Evolutionary conservation across 2,329 filamentous ascomycete species (phyloP), one percentile per base, ranked within the genome.

Genomic region (Diaporthe vaccinii): DNA sequence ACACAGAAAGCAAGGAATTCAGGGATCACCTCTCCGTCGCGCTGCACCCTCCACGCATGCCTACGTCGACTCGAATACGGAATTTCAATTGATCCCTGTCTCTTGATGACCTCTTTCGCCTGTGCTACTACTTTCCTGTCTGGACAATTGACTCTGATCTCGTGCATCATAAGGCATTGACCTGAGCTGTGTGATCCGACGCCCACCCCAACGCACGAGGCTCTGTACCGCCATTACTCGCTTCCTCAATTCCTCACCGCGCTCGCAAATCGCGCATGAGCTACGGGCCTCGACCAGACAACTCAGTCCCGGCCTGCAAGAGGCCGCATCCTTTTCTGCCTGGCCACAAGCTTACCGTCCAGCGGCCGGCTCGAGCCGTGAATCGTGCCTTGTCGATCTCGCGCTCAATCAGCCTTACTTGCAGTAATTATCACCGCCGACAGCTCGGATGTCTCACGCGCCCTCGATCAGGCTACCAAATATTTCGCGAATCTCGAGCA

Each of bases 1-100:
- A 62, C 71, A 65, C 49, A 41, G 58, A 65, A 65, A 73, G 59
- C 71, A 73, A 41, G 71, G 71, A 73, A 73, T 72, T 72, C 51
- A 73, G 58, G 58, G n/a, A 65, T 55, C 55, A 62, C 71, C 51
- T 73, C 46, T 65, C 58, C 58, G 58, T 57, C 71, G 36, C 46
- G 44, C 49, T 73, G 58, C 57, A 65, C 58, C 46, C 46, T 62
- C 58, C 58, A 65, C 28, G 70, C 49, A 65, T 44, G 70, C 34
- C 58, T 53, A 65, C 58, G 58, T 65, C 39, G 49, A 17, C 58
- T 55, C 25, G 55, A 59, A 53, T 25, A 41, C 46, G 46, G 71
- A 65, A 62, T 55, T 65, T 65, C 58, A 41, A 44, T 44, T 53
- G n/a, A 53, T 46, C 46, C 46, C 61, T 65, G 31, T 46, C 39